These are phyloP conservation scores for Euphorbia tirucalli DNA, from an alignment of 345 rosid genomes.

Conservation along the genomic window DNA sequence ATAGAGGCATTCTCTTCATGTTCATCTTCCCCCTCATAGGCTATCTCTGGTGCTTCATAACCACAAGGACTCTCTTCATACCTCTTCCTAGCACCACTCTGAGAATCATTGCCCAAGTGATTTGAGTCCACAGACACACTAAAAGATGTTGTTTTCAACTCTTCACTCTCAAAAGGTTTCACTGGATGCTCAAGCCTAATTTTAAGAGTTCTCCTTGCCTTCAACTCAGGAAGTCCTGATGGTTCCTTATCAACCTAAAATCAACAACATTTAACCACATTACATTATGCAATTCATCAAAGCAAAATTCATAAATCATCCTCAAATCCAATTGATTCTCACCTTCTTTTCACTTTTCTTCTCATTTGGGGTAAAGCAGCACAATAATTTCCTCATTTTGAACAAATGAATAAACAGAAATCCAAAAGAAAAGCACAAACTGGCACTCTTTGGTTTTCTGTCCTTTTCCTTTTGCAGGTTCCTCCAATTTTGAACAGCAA, in stretches of 20 bases:
- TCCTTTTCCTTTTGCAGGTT: background rate
- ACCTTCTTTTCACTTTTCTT: constrained; percentile 55
- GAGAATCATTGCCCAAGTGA: constrained; percentile 25
- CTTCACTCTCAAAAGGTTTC: constrained; percentile 48
- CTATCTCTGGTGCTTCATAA: constrained; percentile 42
- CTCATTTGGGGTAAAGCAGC: constrained; percentile 35
- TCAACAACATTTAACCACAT: constrained; percentile 4
- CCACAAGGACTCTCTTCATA: constrained; percentile 31
- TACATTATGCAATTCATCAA: background rate
- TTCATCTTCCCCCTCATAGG: constrained; percentile 79
- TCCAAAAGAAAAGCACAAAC: constrained; percentile 5
- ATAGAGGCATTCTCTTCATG: constrained; percentile 56
- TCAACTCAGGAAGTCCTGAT: constrained; percentile 24
- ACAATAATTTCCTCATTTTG: constrained; percentile 48
- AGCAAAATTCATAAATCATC: background rate
- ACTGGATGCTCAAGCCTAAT: constrained; percentile 50
- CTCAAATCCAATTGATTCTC: constrained; percentile 12
- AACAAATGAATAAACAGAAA: constrained; percentile 4
- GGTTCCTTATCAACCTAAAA: constrained; percentile 36
- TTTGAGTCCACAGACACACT: constrained; percentile 18
- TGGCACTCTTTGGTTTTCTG: background rate
- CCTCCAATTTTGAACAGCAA: too few species aligned
- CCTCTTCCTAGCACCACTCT: constrained; percentile 30
- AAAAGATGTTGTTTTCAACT: constrained; percentile 38
- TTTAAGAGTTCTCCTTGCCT: constrained; percentile 40